These are phyloP conservation scores for Rheum nobile DNA, from an alignment of 148 eudicot species.

Conservation along the genomic window DNA sequence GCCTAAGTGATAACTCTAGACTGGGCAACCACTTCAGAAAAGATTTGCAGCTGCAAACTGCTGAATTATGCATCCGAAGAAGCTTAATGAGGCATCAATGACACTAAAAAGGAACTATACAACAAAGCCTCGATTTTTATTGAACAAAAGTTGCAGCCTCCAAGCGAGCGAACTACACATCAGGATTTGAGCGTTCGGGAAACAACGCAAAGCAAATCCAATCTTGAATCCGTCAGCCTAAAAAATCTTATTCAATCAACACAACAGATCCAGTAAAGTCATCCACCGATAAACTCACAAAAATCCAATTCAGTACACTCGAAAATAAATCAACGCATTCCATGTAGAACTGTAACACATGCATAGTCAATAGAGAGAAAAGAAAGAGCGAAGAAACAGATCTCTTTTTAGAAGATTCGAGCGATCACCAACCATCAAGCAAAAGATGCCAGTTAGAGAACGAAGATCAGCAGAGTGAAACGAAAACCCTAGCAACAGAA, in stretches of 20 bases:
- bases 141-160: neutral
- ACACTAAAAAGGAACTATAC: neutral
- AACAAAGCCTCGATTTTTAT: neutral
- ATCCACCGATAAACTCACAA: neutral
- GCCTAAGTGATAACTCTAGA: neutral
- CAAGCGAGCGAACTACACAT: neutral
- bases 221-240: neutral
- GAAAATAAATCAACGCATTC: neutral
- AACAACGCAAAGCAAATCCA: neutral
- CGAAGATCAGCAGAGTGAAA: neutral
- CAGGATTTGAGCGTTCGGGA: neutral
- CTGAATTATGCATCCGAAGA: neutral
- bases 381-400: neutral
- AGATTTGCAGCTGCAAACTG: neutral
- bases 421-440: neutral
- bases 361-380: neutral
- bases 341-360: neutral
- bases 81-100: neutral
- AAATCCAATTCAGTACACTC: neutral
- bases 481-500: conserved; percentile 4
- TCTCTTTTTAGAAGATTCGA: neutral
- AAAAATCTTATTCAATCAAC: neutral
- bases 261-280: neutral
- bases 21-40: neutral
- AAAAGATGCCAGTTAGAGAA: neutral